Evolutionary conservation across 2,329 filamentous ascomycete species (phyloP).

Genomic region (Davidsoniella neocaledoniae): DNA sequence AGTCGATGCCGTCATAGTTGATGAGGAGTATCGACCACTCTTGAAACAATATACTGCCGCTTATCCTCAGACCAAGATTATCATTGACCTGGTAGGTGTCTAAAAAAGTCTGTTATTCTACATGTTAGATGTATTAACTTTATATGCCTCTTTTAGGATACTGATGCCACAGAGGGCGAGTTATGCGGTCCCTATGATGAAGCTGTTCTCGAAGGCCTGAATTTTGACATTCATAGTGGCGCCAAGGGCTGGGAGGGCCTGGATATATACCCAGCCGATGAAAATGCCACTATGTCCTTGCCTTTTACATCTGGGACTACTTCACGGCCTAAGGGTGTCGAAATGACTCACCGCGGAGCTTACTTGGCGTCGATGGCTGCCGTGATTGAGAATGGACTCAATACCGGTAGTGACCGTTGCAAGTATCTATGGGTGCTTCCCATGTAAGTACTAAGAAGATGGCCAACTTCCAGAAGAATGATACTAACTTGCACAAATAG

Average conservation of each 20-base stretch:
- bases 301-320: conserved; percentile 93
- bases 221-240: conserved; percentile 50
- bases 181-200: conserved; percentile 67
- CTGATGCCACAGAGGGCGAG: conserved; percentile 57
- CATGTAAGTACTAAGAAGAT: conserved; percentile 47
- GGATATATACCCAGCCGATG: conserved; percentile 50
- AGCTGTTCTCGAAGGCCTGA: conserved; percentile 64
- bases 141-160: conserved; percentile 37
- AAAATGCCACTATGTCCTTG: conserved; percentile 70
- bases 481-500: conserved; percentile 17
- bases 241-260: conserved; percentile 61
- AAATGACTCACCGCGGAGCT: conserved; percentile 74
- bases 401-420: conserved; percentile 49
- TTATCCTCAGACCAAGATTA: conserved; percentile 48
- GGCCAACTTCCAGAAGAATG: no score
- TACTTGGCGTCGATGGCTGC: conserved; percentile 79
- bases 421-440: conserved; percentile 85
- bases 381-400: conserved; percentile 75
- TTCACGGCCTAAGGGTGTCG: conserved; percentile 77
- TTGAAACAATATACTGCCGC: conserved; percentile 47
- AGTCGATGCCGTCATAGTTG: conserved; percentile 73
- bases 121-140: neutral
- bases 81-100: conserved; percentile 47
- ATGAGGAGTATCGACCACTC: conserved; percentile 59
- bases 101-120: neutral